Base-by-base conservation (phyloP, 2,329 filamentous ascomycete species). In the Mariannaea elegans region DNA sequence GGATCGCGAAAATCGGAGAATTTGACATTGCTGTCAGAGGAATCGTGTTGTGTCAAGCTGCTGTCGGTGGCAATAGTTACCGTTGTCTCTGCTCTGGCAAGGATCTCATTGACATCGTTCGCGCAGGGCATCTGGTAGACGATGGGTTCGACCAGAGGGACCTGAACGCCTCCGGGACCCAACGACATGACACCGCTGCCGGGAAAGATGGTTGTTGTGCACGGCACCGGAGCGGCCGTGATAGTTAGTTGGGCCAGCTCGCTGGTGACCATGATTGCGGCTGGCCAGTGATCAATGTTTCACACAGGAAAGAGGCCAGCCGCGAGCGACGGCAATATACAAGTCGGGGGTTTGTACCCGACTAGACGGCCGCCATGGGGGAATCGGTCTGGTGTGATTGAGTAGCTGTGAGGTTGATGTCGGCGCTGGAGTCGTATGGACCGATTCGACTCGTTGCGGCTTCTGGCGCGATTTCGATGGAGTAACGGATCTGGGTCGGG, bases 1-100 rank as follows among this genome's bases (percentile, higher is more conserved):
- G 93, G 93, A 71, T 97, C 92, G 64, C 87, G 84, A 54, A 92
- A 86, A 75, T 93, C 87, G 61, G 89, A 85, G 63, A 89, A 77
- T 34, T 77, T 73, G 23, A 76, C 74, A 19, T 64, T 68, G 46
- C 75, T 73, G n/a, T 74, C 68, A 23, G 69, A 57, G 19, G 68
- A 46, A 18, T 73, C 70, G 47, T 70, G 68, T 36, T 68, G 65
- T 36, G 71, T 71, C 53, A 75, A 69, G 32, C 71, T 72, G 36
- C 70, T 73, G 57, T 78, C 75, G 59, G 73, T 73, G 54, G 79
- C 80, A 39, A 78, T 74, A 46, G 80, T 76, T 53, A 83, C 47
- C n/a, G 61, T 61, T 13, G 62, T 50, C 12, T 62, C 59, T 49
- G 48, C 63, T 51, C 68, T 64, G 32, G 65, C 64, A n/a, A 68